Conservation (phyloP, 164 flowering plant genomes). For the Aristolochia contorta region DNA sequence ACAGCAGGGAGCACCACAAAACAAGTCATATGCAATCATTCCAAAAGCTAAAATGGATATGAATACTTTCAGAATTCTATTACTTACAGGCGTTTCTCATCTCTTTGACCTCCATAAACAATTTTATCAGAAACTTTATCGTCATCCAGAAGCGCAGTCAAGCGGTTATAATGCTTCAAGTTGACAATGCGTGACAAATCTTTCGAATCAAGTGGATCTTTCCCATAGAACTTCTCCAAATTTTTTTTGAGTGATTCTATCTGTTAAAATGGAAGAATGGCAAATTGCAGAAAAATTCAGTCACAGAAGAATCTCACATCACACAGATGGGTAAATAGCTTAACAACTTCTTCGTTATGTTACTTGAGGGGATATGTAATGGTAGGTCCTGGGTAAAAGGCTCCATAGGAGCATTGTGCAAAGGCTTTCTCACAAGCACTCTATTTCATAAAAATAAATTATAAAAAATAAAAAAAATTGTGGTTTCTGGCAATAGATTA, state of each 20-base stretch:
- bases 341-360: no score
- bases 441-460: no score
- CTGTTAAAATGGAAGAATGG: conserved; percentile 17
- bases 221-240: conserved; percentile 62
- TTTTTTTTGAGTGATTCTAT: conserved; percentile 46
- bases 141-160: conserved; percentile 63
- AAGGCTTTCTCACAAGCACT: no score
- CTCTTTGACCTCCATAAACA: conserved; percentile 70
- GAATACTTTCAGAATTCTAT: neutral
- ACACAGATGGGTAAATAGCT: no score
- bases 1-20: neutral
- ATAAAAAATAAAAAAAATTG: no score
- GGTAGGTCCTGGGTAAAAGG: no score
- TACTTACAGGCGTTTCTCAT: conserved; percentile 52
- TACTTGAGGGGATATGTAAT: no score
- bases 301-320: no score
- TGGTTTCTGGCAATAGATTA: no score
- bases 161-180: conserved; percentile 57
- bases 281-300: no score
- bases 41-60: neutral
- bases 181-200: conserved; percentile 80
- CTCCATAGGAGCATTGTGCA: no score
- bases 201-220: conserved; percentile 55
- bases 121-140: conserved; percentile 64
- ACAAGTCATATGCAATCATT: neutral